phyloP scores from a whole-genome alignment of 139 green algal species.

The Volvox reticuliferus region DNA sequence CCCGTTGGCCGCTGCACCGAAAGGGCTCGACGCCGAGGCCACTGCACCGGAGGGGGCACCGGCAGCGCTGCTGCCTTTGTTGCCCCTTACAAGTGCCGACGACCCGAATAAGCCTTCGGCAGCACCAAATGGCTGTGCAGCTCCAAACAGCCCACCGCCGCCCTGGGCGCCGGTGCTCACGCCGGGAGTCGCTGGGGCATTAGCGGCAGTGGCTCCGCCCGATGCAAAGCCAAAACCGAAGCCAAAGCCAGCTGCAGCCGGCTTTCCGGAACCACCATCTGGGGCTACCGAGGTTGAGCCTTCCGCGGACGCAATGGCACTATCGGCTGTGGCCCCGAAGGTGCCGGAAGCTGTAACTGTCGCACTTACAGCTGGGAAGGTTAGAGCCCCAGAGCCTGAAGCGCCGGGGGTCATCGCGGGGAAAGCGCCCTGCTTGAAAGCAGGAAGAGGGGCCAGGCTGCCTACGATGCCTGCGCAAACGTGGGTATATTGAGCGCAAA shows the following conservation, averaged over 20 bases:
- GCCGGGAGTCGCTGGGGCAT: neutral
- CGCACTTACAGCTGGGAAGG: neutral
- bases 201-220: neutral
- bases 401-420: neutral
- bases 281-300: neutral
- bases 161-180: neutral
- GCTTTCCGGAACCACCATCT: neutral
- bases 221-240: conserved; percentile 1
- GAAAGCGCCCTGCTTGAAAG: neutral
- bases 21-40: neutral
- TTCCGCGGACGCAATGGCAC: neutral
- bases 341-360: neutral
- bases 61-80: neutral
- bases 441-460: neutral
- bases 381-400: neutral
- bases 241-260: neutral
- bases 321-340: neutral
- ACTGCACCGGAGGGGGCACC: neutral
- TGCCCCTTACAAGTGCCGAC: neutral
- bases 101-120: neutral
- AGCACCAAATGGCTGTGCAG: neutral
- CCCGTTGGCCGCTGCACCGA: neutral
- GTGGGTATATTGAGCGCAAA: too few relatives aligned
- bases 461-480: neutral
- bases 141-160: neutral